These are phyloP conservation scores for Hirsutella thompsonii DNA, from an alignment of 2,329 filamentous ascomycete species.

Conservation along the genomic window DNA sequence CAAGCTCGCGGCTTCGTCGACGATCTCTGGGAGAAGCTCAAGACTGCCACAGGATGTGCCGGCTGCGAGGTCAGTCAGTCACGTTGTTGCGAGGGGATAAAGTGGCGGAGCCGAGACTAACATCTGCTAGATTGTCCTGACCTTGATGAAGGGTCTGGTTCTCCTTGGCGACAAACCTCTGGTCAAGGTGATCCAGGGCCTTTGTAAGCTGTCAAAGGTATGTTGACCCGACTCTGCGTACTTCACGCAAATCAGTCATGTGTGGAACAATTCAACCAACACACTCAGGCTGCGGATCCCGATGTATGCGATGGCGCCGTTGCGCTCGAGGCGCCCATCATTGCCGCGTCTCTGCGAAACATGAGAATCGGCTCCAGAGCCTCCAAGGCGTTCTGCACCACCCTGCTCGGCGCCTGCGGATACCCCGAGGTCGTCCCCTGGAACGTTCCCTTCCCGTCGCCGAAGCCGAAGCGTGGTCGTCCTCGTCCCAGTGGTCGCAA, in stretches of 20 bases:
- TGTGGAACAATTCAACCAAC: neutral
- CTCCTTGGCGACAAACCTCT: slow-evolving; percentile 28
- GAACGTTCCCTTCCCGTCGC: slow-evolving; percentile 28
- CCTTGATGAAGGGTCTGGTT: slow-evolving; percentile 29
- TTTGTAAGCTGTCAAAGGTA: slow-evolving; percentile 22
- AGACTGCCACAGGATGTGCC: slow-evolving; percentile 11
- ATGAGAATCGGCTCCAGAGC: slow-evolving; percentile 35
- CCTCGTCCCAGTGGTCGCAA: slow-evolving; percentile 28
- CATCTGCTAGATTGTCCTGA: slow-evolving; percentile 9
- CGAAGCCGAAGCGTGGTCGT: slow-evolving; percentile 22
- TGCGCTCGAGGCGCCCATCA: slow-evolving; percentile 36
- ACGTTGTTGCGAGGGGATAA: neutral
- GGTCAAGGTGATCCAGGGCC: slow-evolving; percentile 14
- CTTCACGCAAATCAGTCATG: too few species aligned
- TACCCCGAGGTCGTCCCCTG: slow-evolving; percentile 31
- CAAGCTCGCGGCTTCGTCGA: slow-evolving; percentile 4
- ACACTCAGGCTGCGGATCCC: slow-evolving; percentile 29
- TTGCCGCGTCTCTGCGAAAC: slow-evolving; percentile 33
- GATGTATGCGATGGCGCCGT: slow-evolving; percentile 44
- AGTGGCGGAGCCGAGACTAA: neutral
- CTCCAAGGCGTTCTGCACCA: slow-evolving; percentile 36
- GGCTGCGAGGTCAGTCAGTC: slow-evolving; percentile 12
- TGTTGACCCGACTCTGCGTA: neutral
- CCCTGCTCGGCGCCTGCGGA: slow-evolving; percentile 38
- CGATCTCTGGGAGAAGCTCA: slow-evolving; percentile 13